A percentile compares a stretch with the other conserved stretches of the same genome.
These are phyloP conservation scores for Candida oleophila DNA, from an alignment of 805 yeast genomes.

Conservation along the genomic window DNA sequence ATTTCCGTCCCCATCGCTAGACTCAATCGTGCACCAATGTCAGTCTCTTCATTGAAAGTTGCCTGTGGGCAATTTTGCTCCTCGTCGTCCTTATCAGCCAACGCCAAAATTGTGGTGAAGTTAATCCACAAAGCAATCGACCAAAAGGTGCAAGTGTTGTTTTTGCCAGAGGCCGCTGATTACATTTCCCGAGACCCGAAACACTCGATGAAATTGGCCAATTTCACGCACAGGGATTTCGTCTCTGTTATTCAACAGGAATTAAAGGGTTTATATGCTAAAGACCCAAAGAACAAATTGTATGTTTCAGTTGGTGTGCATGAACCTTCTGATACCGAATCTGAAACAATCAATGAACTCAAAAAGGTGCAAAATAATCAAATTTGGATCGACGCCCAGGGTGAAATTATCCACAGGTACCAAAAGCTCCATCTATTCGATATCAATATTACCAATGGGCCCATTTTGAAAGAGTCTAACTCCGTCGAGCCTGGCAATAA, in stretches of 20 bases:
- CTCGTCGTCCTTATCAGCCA: constrained; percentile 56
- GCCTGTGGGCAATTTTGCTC: constrained; percentile 91
- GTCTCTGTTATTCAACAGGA: constrained; percentile 44
- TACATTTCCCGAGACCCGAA: constrained; percentile 70
- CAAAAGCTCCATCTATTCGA: constrained; percentile 90
- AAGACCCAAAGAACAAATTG: constrained; percentile 23
- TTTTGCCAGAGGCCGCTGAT: constrained; percentile 93
- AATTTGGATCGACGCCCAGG: constrained; percentile 65
- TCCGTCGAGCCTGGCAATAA: constrained; percentile 77
- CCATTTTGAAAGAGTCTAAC: constrained; percentile 71
- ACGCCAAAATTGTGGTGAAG: constrained; percentile 56
- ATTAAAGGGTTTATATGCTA: constrained; percentile 32
- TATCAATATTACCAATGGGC: constrained; percentile 80
- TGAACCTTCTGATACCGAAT: constrained; percentile 52
- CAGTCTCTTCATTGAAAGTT: constrained; percentile 19
- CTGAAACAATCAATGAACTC: constrained; percentile 21
- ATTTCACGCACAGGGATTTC: constrained; percentile 36
- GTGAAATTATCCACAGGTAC: constrained; percentile 66
- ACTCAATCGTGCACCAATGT: not conserved
- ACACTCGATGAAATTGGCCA: constrained; percentile 64
- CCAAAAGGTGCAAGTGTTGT: constrained; percentile 62
- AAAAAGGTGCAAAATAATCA: constrained; percentile 64
- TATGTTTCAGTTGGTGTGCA: constrained; percentile 87
- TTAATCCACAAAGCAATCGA: constrained; percentile 65
- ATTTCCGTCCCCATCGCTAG: not conserved